phyloP scores from a whole-genome alignment of 1,139 yeast genomes.

The Protomyces lactucae-debilis region DNA sequence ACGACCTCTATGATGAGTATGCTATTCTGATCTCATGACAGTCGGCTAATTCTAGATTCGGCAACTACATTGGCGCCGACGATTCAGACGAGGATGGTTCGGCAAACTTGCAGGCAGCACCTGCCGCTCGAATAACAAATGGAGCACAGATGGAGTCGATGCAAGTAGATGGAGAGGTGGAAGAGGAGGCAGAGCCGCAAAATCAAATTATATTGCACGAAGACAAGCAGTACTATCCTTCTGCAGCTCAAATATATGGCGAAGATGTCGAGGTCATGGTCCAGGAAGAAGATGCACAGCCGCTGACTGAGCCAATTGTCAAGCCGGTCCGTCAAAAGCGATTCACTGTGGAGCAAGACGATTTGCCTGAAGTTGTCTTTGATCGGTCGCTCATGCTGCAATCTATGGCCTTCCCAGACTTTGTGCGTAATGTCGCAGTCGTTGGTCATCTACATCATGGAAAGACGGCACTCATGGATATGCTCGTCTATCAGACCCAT shows the following conservation, averaged over 20 bases:
- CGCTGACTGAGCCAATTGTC: conserved; percentile 60
- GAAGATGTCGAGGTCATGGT: conserved; percentile 61
- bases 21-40: not conserved
- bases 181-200: conserved; percentile 17
- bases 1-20: conserved; percentile 30
- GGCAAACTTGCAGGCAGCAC: not conserved
- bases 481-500: conserved; percentile 64
- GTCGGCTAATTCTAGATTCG: conserved; percentile 10
- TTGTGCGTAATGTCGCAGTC: conserved; percentile 70
- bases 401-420: conserved; percentile 54
- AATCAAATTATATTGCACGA: conserved; percentile 45
- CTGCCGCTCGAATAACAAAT: not conserved
- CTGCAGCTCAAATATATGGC: conserved; percentile 49
- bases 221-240: conserved; percentile 46
- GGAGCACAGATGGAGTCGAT: conserved; percentile 2
- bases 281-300: conserved; percentile 54
- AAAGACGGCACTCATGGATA: conserved; percentile 73
- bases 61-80: conserved; percentile 30
- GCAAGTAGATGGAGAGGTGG: conserved; percentile 10
- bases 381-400: conserved; percentile 56
- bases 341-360: conserved; percentile 50
- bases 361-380: conserved; percentile 57
- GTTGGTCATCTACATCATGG: conserved; percentile 87
- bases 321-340: conserved; percentile 49
- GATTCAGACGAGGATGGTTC: conserved; percentile 20